Evolutionary conservation across 257 asterid genomes (phyloP), one percentile per base, ranked within the genome.

Genomic region (Nicotiana benthamiana): DNA sequence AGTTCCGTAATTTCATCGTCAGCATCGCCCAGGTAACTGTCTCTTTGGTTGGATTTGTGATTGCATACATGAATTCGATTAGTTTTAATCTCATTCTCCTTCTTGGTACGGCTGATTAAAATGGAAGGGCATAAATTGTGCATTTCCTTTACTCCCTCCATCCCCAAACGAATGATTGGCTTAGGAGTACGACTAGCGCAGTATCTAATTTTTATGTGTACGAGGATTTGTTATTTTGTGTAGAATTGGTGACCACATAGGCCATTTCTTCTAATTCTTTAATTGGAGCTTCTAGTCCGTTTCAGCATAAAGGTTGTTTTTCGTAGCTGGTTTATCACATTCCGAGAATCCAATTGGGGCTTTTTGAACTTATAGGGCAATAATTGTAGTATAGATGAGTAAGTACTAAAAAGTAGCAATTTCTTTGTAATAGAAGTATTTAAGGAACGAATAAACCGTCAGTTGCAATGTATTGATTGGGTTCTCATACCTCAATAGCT

Each of bases 1-100:
- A 87, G 87, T 95, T 95, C 86, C 91, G 97, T 43, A 87, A 75
- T 74, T 51, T 85, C 81, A 95, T 95, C 20, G 27, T 93, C 87
- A 87, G 92, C 84, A 59, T 95, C 27, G 99, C 99, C 63, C 98
- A 95, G 99, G 99, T 95, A 34, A 10, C 16, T 15, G 20, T 53
- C 6, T 1, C 61, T 54, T 54, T 54, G 61, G 61, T 54, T 18
- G 15, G 16, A 27, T 28, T 28, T 40, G 18, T 26, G 34, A 27
- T 13, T 63, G 15, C 4, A 20, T 40, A 68, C 9, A 3, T 46
- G 15, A 22, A 15, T 40, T 36, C 24, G 65, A 22, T 3, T 13
- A 9, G 16, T 20, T 59, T 59, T 68, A 30, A 40, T 68, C 76
- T 36, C 1, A 40, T 36, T 40, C 32, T 68, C 1, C 75, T 67